Conservation (phyloP, 2,329 filamentous ascomycete genomes). For the Colletotrichum chrysophilum region DNA sequence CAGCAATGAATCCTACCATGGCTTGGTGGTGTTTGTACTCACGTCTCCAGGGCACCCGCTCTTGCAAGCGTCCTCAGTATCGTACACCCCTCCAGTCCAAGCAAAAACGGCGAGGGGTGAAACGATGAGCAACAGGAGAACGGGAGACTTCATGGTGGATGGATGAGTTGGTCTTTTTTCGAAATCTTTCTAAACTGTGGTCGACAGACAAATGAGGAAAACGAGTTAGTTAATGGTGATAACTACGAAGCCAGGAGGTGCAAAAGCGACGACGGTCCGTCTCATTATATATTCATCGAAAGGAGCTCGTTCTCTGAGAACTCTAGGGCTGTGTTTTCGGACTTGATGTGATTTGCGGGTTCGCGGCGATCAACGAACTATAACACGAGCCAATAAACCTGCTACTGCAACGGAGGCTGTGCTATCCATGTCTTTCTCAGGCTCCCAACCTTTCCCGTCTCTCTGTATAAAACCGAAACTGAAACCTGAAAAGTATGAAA, state of each 20-base stretch:
- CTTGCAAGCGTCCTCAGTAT: background rate
- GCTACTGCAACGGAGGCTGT: background rate
- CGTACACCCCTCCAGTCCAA: rapidly evolving
- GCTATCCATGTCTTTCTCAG: rapidly evolving
- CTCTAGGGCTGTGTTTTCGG: background rate
- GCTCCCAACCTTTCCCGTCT: too few species aligned
- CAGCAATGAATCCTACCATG: background rate
- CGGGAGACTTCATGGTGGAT: background rate
- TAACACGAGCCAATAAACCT: background rate
- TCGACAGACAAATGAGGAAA: background rate
- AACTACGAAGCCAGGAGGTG: background rate
- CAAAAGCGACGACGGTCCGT: background rate
- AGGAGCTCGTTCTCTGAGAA: background rate
- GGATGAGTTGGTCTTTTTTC: too few species aligned
- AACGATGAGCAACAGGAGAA: background rate
- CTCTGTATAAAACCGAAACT: too few species aligned
- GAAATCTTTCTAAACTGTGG: too few species aligned
- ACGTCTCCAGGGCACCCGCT: background rate
- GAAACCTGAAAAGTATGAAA: too few species aligned
- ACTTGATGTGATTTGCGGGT: background rate
- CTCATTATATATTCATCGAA: background rate
- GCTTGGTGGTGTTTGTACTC: background rate
- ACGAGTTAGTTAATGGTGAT: too few species aligned
- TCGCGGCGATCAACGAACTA: background rate
- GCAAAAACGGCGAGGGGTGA: background rate